Evolutionary conservation across 2,329 filamentous ascomycete genomes (phyloP).

Genomic region (Cercospora sp.): DNA sequence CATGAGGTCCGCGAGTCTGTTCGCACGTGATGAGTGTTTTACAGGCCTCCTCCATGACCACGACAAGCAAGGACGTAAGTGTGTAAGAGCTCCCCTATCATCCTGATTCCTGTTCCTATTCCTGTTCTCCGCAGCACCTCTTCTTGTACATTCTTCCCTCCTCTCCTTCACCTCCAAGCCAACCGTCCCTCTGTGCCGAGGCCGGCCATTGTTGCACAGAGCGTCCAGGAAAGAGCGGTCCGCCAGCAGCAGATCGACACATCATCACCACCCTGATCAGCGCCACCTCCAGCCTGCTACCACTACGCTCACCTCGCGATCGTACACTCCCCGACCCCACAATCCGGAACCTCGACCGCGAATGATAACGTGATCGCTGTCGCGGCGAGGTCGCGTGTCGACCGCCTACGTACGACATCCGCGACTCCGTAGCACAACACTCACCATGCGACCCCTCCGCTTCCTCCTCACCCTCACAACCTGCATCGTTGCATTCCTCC

Average conservation of each 20-base stretch:
- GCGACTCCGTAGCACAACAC: background rate
- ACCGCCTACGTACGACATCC: background rate
- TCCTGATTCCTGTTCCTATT: background rate
- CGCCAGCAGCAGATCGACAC: constrained; percentile 7
- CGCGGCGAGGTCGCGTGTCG: constrained; percentile 19
- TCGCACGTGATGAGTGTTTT: background rate
- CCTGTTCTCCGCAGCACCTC: background rate
- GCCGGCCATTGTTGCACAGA: background rate
- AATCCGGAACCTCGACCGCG: constrained; percentile 5
- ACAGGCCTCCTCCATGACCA: constrained; percentile 1
- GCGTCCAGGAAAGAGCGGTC: constrained; percentile 9
- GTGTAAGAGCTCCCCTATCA: constrained; percentile 3
- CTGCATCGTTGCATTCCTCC: constrained; percentile 45
- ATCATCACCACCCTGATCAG: constrained; percentile 7
- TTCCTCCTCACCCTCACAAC: constrained; percentile 47
- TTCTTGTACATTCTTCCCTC: background rate
- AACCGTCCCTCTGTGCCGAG: background rate
- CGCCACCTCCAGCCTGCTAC: constrained; percentile 7
- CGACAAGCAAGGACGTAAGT: constrained; percentile 2
- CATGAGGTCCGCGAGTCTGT: background rate
- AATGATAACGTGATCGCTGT: constrained; percentile 16
- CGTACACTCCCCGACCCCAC: background rate
- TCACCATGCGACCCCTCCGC: constrained; percentile 44
- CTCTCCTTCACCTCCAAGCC: background rate
- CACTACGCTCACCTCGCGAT: background rate